Percentiles rank a stretch among this genome's conserved stretches.
Evolutionary conservation across 495 filamentous ascomycete species (phyloP).

Genomic region (Emericellopsis terricola): DNA sequence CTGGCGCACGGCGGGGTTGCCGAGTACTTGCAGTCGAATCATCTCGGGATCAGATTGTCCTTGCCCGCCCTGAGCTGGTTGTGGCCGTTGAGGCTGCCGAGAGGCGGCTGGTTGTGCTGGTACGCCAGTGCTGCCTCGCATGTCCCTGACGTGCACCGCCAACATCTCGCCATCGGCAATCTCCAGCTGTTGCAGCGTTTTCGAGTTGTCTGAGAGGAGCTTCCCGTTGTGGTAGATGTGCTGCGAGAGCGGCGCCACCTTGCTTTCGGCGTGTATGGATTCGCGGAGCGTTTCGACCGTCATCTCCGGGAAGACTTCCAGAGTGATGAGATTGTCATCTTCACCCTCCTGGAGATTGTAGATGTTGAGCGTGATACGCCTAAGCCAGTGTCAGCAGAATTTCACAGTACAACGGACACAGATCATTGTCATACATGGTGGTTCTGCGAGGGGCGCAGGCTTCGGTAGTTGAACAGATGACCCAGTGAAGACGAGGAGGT

Average conservation of each 20-base stretch:
- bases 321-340: conserved; percentile 64
- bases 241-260: conserved; percentile 35
- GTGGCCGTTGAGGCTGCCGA: conserved; percentile 4
- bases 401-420: not conserved
- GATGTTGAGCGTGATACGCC: conserved; percentile 78
- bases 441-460: no score
- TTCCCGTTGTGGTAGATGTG: conserved; percentile 82
- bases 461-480: no score
- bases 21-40: conserved; percentile 63
- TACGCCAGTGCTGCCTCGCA: conserved; percentile 22
- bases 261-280: conserved; percentile 45
- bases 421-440: no score
- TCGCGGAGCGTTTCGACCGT: conserved; percentile 75
- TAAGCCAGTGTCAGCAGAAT: conserved; percentile 9
- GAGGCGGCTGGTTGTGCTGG: conserved; percentile 7
- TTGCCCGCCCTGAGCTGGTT: conserved; percentile 22
- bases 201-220: conserved; percentile 54
- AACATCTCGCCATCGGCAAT: conserved; percentile 89
- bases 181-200: conserved; percentile 64
- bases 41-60: conserved; percentile 53
- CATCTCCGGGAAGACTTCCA: conserved; percentile 71
- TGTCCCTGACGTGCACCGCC: conserved; percentile 54
- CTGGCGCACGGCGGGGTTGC: conserved; percentile 51
- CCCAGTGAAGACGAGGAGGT: no score
- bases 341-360: conserved; percentile 42